Evolutionary conservation across 2,329 filamentous ascomycete genomes (phyloP).

Genomic region (Verticillium dahliae): DNA sequence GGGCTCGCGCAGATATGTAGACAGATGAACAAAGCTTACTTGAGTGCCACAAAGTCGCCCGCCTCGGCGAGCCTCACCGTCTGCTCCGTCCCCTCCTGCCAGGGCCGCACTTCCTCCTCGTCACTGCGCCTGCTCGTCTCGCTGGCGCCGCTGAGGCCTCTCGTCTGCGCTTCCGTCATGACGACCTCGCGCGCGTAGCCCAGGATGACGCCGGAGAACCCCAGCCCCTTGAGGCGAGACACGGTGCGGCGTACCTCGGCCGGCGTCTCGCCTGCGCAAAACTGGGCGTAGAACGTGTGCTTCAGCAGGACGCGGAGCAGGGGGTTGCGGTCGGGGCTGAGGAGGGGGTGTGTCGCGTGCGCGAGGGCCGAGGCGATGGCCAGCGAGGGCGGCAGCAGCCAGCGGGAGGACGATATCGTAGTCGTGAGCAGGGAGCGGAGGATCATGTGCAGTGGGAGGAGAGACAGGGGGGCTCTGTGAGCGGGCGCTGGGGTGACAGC

Average conservation of each 20-base stretch:
- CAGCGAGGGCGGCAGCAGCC: slow-evolving; percentile 65
- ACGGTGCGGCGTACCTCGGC: slow-evolving; percentile 63
- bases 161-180: slow-evolving; percentile 47
- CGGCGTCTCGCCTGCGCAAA: slow-evolving; percentile 75
- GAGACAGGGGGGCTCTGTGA: slow-evolving; percentile 43
- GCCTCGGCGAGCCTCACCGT: slow-evolving; percentile 64
- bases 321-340: slow-evolving; percentile 71
- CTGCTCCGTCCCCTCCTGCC: slow-evolving; percentile 68
- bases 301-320: slow-evolving; percentile 65
- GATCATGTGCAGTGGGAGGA: slow-evolving; percentile 60
- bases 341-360: slow-evolving; percentile 56
- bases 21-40: slow-evolving; percentile 29
- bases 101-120: slow-evolving; percentile 58
- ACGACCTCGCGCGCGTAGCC: slow-evolving; percentile 81
- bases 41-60: slow-evolving; percentile 60
- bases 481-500: neutral
- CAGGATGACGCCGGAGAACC: slow-evolving; percentile 78
- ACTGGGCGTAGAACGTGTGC: slow-evolving; percentile 83
- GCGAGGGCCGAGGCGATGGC: slow-evolving; percentile 63
- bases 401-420: slow-evolving; percentile 61
- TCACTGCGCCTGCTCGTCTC: slow-evolving; percentile 42
- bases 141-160: slow-evolving; percentile 29
- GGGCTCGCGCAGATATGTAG: neutral
- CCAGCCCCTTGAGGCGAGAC: slow-evolving; percentile 60
- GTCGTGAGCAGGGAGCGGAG: slow-evolving; percentile 65